Evolutionary conservation across 2,329 filamentous ascomycete species (phyloP).

Genomic region (Alternaria alternata): DNA sequence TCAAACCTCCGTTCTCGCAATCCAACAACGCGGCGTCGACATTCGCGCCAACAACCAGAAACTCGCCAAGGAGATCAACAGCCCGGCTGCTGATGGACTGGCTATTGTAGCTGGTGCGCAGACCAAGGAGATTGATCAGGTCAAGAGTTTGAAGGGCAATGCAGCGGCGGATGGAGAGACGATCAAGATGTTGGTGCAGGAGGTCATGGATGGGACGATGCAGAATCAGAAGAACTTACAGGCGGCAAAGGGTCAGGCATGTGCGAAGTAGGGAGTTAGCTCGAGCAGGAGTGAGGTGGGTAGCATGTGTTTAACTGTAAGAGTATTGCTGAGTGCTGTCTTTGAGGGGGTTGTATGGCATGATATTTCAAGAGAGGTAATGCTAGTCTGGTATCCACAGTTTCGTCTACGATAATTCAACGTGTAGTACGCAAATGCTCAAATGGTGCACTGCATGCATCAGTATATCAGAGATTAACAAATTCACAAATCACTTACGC

Average conservation of each 20-base stretch:
- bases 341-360: not conserved
- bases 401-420: not conserved
- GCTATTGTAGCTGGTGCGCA: slow-evolving; percentile 26
- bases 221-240: slow-evolving; percentile 28
- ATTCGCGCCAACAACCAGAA: slow-evolving; percentile 32
- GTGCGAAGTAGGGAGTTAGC: not conserved
- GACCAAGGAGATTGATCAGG: slow-evolving; percentile 24
- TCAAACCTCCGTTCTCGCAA: slow-evolving; percentile 9
- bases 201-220: slow-evolving; percentile 26
- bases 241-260: slow-evolving; percentile 9
- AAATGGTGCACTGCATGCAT: not conserved
- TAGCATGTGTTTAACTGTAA: not conserved
- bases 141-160: slow-evolving; percentile 16
- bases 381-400: not conserved
- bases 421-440: not conserved
- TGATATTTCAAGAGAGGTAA: not conserved
- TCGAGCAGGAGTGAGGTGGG: not conserved
- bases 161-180: slow-evolving; percentile 11
- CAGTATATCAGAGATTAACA: not conserved
- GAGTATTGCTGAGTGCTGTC: not conserved
- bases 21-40: slow-evolving; percentile 28
- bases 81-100: slow-evolving; percentile 24
- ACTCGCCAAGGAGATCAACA: slow-evolving; percentile 26
- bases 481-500: not conserved
- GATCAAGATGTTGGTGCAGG: slow-evolving; percentile 20